Conservation (phyloP, 805 yeast species). For the Saturnispora dispora region DNA sequence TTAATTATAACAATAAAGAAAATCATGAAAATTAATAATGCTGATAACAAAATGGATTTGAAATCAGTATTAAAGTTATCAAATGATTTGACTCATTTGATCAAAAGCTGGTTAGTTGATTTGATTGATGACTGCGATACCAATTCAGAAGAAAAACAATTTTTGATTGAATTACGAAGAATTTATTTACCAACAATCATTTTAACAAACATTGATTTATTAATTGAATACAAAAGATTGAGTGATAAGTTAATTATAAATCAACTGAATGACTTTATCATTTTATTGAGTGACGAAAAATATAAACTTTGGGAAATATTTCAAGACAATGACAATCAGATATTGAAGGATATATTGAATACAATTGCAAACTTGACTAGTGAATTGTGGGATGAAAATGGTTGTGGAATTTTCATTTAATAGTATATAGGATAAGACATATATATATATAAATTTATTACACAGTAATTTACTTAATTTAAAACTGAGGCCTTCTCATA, state of each 20-base stretch:
- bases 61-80: conserved; percentile 13
- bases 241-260: conserved; percentile 36
- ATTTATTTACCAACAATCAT: conserved; percentile 67
- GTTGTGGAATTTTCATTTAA: conserved; percentile 33
- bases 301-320: conserved; percentile 51
- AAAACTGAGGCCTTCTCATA: conserved; percentile 89
- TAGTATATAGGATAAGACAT: neutral
- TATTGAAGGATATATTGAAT: conserved; percentile 34
- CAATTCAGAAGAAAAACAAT: conserved; percentile 27
- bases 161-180: conserved; percentile 48
- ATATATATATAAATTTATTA: conserved; percentile 1
- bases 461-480: conserved; percentile 34
- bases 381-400: conserved; percentile 19
- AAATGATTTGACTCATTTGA: conserved; percentile 13
- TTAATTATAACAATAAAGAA: conserved; percentile 17
- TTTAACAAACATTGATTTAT: conserved; percentile 53
- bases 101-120: conserved; percentile 28
- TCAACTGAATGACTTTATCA: conserved; percentile 52
- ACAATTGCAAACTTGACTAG: conserved; percentile 49
- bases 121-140: conserved; percentile 16
- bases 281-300: conserved; percentile 58
- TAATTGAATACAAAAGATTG: conserved; percentile 33
- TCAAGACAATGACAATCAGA: conserved; percentile 15
- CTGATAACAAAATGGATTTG: conserved; percentile 8
- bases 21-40: conserved; percentile 14